Evolutionary conservation across 202 grass and related monocot species (phyloP), one percentile per base, ranked within the genome.

Genomic region (Miscanthus sacchariflorus): DNA sequence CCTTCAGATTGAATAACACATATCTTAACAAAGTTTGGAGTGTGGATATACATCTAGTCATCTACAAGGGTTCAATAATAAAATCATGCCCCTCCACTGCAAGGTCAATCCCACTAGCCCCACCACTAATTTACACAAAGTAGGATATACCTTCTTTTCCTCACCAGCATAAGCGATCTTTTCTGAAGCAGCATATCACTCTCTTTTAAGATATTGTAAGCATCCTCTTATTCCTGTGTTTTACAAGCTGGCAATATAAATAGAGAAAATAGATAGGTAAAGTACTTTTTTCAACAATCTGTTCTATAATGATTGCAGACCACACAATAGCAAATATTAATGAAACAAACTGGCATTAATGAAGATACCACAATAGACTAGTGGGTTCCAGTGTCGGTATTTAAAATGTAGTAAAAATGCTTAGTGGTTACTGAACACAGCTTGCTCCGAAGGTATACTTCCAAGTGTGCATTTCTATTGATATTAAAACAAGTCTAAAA

Each of bases 51-150:
- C 71, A 54, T 89, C 39, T 42, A 42, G 39, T 42, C 39, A 42
- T 42, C 80, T 11, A 88, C 69, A 67, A 90, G 49, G 84, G 70
- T 88, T 92, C 84, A 65, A 88, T 75, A 86, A 94, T 82, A 91
- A 96, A 96, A 90, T 93, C 81, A 77, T 86, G 90, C 50, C 88
- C 81, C 77, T 90, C 90, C 86, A 82, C 92, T 80, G 81, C 90
- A 92, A 92, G 85, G 85, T 91, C 86, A 86, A 97, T 91, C 73
- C 81, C 87, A 71, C 78, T 89, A 72, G 94, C 84, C 83, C 92
- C 95, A 81, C 86, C 90, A 83, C 87, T 89, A 78, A n/a, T 58
- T 88, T 71, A 94, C 90, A 92, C 83, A 97, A 92, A 89, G 87
- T 70, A 86, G 92, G 77, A 72, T 79, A 70, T 80, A 84, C 85